A percentile compares a stretch with the other conserved stretches of the same genome.
Evolutionary conservation across 805 yeast genomes (phyloP).

Genomic region (Pichia gijzeniarum): DNA sequence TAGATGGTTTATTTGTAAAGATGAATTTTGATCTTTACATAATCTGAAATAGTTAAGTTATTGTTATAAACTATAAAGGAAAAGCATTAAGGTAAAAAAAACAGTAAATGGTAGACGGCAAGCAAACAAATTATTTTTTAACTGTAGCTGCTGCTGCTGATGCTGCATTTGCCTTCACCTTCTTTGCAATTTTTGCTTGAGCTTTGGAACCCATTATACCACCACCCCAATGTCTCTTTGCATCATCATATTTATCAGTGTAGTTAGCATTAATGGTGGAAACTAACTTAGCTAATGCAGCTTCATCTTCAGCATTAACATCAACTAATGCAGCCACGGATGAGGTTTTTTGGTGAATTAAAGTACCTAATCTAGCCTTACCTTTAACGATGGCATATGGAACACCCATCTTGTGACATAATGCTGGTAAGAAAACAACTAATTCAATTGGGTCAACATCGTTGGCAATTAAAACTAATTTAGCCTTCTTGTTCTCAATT

Average conservation of each 20-base stretch:
- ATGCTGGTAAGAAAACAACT: constrained; percentile 95
- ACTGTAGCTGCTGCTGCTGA: constrained; percentile 61
- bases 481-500: constrained; percentile 97
- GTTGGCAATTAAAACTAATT: constrained; percentile 94
- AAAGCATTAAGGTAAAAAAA: too few species aligned
- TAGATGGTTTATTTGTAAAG: too few species aligned
- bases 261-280: constrained; percentile 93
- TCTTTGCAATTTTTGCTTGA: constrained; percentile 75
- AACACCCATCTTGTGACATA: constrained; percentile 98
- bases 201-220: constrained; percentile 97
- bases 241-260: constrained; percentile 88
- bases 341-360: constrained; percentile 96
- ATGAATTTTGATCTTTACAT: too few species aligned
- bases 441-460: constrained; percentile 99
- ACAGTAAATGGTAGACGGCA: not conserved
- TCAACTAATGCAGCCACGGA: constrained; percentile 97
- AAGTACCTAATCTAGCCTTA: constrained; percentile 96
- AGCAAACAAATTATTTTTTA: not conserved
- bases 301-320: constrained; percentile 89
- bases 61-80: too few species aligned
- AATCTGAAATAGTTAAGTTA: too few species aligned
- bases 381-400: constrained; percentile 98
- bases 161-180: constrained; percentile 41
- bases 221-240: constrained; percentile 99
- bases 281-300: constrained; percentile 87